Percentiles rank a stretch among this genome's conserved stretches.
phyloP scores from a whole-genome alignment of 345 rosid genomes.

The Turritis glabra region DNA sequence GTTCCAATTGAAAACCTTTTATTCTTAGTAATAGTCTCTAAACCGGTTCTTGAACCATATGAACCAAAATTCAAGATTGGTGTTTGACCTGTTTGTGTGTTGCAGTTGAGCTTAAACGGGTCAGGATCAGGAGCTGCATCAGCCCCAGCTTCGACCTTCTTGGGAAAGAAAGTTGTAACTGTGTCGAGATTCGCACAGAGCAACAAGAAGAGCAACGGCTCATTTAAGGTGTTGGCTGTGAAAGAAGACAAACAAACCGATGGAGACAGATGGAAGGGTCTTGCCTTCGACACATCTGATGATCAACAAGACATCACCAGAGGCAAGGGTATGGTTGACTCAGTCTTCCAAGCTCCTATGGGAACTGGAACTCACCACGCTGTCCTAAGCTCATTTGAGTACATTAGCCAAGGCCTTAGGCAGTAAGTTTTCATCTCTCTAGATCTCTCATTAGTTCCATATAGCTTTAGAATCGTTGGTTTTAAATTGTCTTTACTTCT shows the following conservation, averaged over 20 bases:
- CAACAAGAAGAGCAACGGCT: constrained; percentile 39
- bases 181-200: constrained; percentile 42
- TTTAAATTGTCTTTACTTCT: neutral
- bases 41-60: constrained; percentile 3
- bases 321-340: constrained; percentile 91
- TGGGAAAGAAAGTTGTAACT: constrained; percentile 69
- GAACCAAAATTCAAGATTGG: constrained; percentile 6
- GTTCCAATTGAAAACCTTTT: neutral
- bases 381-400: constrained; percentile 78
- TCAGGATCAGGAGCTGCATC: constrained; percentile 58
- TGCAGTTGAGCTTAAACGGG: constrained; percentile 82
- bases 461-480: neutral
- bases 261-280: constrained; percentile 79
- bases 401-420: constrained; percentile 77
- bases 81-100: neutral
- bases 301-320: constrained; percentile 97
- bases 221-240: constrained; percentile 56
- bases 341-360: constrained; percentile 90
- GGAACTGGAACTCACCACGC: constrained; percentile 80
- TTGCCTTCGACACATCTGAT: constrained; percentile 67
- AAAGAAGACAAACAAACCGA: constrained; percentile 66
- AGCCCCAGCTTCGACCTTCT: constrained; percentile 65
- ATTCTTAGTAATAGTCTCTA: neutral
- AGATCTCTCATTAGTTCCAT: neutral
- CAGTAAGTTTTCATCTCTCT: constrained; percentile 47